Base-by-base conservation (phyloP, 106 monocot genomes). In the Hemerocallis citrina region DNA sequence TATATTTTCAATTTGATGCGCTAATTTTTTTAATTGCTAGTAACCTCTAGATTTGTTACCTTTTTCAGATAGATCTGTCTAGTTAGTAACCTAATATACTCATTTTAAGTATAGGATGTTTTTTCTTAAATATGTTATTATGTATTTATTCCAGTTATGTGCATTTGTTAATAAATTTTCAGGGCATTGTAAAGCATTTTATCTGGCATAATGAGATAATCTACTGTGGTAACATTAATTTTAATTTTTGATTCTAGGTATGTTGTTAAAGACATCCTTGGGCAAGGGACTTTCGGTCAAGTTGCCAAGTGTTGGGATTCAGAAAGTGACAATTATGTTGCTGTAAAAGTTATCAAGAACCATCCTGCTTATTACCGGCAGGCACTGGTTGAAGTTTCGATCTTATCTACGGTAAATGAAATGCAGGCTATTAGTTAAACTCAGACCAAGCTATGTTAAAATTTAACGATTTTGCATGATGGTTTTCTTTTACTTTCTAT, bases 271-370 rank as follows among this genome's bases (percentile, higher is more conserved):
- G 92, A 98, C 47, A 62, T 88, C 29, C 85, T 98, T 59, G 98
- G 98, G 36, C 98, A 98, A 45, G 98, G 98, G 25, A 98, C 98
- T 20, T 98, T 98, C 68, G 98, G 88, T 61, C 98, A 98, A 71
- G 98, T 98, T 36, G 98, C 81, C 7, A 88, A 82, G 68, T 98
- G 98, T 62, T 92, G 83, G 88, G 74, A 67, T 54, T 44, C 77
- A 32, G 88, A 98, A 55, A 77, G 79, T 12, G 79, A 82, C 67
- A 75, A 9, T 52, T 88, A 71, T 80, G 81, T 92, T 56, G 98
- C 98, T 43, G 84, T 98, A 28, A 98, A 98, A 75, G 75, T 98
- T 62, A 98, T 98, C 49, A 98, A 98, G 71, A 98, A 98, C 30
- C 84, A 75, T 21, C 78, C 88, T 74, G 92, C 98, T 50, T 98